Evolutionary conservation across 108 stramenopile genomes (phyloP).

Genomic region (Stephanodiscus triporus): DNA sequence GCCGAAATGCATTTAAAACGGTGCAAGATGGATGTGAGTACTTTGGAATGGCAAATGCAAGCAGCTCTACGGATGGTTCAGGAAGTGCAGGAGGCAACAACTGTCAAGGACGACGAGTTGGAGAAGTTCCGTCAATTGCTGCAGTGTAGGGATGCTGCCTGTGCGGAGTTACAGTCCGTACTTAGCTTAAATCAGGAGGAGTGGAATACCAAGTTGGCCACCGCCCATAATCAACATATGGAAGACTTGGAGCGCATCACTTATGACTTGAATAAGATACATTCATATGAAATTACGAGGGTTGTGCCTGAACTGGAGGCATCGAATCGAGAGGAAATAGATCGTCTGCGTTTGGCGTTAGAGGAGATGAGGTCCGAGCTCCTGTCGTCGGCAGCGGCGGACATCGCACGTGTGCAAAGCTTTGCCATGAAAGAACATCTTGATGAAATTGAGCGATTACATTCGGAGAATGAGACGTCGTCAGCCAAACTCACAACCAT

Average conservation of each 20-base stretch:
- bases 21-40: not conserved
- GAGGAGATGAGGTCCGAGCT: not conserved
- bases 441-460: not conserved
- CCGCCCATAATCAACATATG: not conserved
- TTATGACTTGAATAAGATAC: not conserved
- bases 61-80: not conserved
- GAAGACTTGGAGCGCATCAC: not conserved
- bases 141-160: not conserved
- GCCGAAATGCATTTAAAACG: not conserved
- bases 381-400: not conserved
- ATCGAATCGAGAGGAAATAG: constrained; percentile 6
- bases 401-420: not conserved
- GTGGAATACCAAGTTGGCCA: not conserved
- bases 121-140: not conserved
- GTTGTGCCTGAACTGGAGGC: not conserved
- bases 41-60: not conserved
- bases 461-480: not conserved
- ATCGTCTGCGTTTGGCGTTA: not conserved
- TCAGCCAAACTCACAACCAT: not conserved
- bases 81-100: not conserved
- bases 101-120: not conserved
- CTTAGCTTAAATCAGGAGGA: not conserved
- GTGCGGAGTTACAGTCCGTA: not conserved
- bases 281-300: not conserved
- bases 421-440: not conserved